Percentiles rank a stretch among this genome's conserved stretches.
These are phyloP conservation scores for Rhizopogon rudus DNA, from an alignment of 768 basidiomycete genomes.

Conservation along the genomic window DNA sequence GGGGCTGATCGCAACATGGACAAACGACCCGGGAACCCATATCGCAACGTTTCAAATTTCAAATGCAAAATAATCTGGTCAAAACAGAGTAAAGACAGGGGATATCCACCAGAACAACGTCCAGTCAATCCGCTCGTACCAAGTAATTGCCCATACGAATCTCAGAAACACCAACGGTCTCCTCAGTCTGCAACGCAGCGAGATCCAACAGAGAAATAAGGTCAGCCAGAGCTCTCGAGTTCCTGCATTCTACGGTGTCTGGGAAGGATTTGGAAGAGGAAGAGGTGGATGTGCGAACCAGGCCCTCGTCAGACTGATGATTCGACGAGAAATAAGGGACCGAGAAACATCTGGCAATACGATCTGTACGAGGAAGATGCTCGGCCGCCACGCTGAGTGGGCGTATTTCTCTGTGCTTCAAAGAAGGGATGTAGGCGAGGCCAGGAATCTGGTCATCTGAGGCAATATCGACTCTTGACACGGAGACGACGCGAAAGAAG, in stretches of 20 bases:
- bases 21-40: background rate
- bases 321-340: background rate
- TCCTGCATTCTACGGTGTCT: constrained; percentile 13
- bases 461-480: background rate
- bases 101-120: background rate
- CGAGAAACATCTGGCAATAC: background rate
- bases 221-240: constrained; percentile 17
- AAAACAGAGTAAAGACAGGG: background rate
- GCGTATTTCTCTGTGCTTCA: background rate
- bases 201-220: constrained; percentile 26
- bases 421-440: background rate
- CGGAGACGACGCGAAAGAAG: background rate
- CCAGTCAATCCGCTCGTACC: background rate
- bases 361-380: background rate
- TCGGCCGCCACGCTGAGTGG: background rate
- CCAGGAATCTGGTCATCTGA: background rate
- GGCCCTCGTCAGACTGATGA: constrained; percentile 1
- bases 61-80: background rate
- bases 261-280: constrained; percentile 22
- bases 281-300: constrained; percentile 15
- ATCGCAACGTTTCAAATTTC: background rate
- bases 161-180: background rate
- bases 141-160: background rate
- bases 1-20: background rate
- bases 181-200: constrained; percentile 11